phyloP scores from a whole-genome alignment of 192 early-diverging fungal genomes.

The Entophlyctis luteolus region DNA sequence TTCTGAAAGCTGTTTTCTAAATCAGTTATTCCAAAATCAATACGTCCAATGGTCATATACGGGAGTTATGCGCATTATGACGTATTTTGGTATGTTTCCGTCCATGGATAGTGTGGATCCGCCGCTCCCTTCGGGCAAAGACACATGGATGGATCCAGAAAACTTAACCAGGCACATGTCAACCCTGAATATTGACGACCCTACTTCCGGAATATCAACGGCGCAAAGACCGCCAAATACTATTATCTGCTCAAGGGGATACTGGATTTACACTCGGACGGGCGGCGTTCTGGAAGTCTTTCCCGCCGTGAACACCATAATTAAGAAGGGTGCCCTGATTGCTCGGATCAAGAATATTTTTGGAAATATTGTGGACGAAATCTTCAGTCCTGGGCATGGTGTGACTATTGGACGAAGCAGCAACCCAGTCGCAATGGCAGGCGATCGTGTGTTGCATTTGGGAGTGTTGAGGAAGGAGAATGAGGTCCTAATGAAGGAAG shows the following conservation, averaged over 20 bases:
- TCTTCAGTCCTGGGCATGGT: constrained; percentile 74
- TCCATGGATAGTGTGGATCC: constrained; percentile 19
- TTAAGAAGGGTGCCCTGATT: constrained; percentile 79
- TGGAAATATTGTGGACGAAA: constrained; percentile 79
- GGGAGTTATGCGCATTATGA: constrained; percentile 65
- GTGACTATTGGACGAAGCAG: constrained; percentile 75
- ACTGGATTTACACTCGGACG: constrained; percentile 82
- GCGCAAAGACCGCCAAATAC: constrained; percentile 40
- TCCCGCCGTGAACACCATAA: constrained; percentile 75
- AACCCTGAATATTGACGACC: not conserved
- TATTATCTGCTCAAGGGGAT: constrained; percentile 50
- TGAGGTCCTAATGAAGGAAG: constrained; percentile 44
- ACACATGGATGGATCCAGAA: constrained; percentile 22
- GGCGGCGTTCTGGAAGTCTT: constrained; percentile 85
- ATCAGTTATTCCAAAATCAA: constrained; percentile 66
- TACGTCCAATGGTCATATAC: constrained; percentile 69
- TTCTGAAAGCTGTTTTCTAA: not conserved
- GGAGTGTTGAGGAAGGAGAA: constrained; percentile 62
- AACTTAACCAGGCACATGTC: not conserved
- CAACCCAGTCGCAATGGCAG: constrained; percentile 83
- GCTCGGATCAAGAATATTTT: constrained; percentile 85
- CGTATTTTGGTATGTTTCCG: constrained; percentile 60
- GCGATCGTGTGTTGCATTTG: constrained; percentile 81
- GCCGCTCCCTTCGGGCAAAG: constrained; percentile 7
- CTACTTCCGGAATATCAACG: too few relatives aligned